Evolutionary conservation across 805 yeast genomes (phyloP).

Genomic region (Zygosaccharomyces lentus): DNA sequence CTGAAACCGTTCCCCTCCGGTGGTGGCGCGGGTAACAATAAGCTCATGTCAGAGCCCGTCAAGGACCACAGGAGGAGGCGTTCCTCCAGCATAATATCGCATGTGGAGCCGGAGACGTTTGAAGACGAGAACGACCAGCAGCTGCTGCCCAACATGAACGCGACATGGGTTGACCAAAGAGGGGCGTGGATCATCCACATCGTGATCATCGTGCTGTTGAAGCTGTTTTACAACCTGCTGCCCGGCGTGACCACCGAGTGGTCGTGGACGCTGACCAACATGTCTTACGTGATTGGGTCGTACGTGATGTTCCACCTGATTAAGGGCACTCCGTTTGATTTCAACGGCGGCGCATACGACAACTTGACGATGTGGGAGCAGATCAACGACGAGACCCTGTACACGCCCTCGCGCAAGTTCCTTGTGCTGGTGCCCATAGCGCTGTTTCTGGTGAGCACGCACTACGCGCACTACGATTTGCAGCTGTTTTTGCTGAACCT

Average conservation of each 20-base stretch:
- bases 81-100: slow-evolving; percentile 85
- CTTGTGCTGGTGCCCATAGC: slow-evolving; percentile 89
- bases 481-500: slow-evolving; percentile 75
- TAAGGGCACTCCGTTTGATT: slow-evolving; percentile 96
- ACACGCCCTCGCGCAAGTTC: slow-evolving; percentile 94
- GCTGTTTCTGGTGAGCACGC: slow-evolving; percentile 80
- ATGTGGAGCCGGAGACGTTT: slow-evolving; percentile 86
- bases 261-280: slow-evolving; percentile 91
- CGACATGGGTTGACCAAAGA: slow-evolving; percentile 92
- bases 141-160: slow-evolving; percentile 83
- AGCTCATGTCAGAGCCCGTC: slow-evolving; percentile 28
- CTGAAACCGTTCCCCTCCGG: slow-evolving; percentile 33
- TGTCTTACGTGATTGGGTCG: slow-evolving; percentile 84
- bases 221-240: slow-evolving; percentile 70
- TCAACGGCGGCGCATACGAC: slow-evolving; percentile 94
- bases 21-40: slow-evolving; percentile 12
- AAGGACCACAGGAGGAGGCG: slow-evolving; percentile 54
- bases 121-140: slow-evolving; percentile 92
- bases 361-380: slow-evolving; percentile 99
- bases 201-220: slow-evolving; percentile 70
- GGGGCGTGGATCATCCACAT: slow-evolving; percentile 96
- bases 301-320: slow-evolving; percentile 95
- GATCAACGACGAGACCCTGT: slow-evolving; percentile 89
- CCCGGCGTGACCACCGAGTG: slow-evolving; percentile 79
- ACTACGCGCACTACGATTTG: slow-evolving; percentile 81